Conservation (phyloP, 2,329 filamentous ascomycete species). For the Verticillium zaregamsianum region DNA sequence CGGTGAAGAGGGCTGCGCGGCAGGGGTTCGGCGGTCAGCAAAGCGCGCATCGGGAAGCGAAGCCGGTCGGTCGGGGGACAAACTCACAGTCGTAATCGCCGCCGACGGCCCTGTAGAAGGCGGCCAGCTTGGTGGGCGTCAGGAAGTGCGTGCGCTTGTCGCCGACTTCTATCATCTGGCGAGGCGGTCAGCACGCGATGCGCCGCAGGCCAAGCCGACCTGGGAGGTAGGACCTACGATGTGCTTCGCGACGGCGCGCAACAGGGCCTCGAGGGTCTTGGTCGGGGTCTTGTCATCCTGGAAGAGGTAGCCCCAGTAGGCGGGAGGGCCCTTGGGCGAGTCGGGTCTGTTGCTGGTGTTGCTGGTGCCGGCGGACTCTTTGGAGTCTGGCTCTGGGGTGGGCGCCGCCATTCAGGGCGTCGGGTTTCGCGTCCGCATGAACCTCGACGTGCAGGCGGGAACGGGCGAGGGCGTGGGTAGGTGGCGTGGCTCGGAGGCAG, state of each 20-base stretch:
- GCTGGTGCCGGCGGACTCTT: constrained; percentile 9
- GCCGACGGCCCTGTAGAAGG: constrained; percentile 71
- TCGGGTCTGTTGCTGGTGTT: constrained; percentile 1
- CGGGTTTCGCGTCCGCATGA: neutral
- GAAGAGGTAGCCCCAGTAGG: constrained; percentile 62
- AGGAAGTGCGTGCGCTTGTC: constrained; percentile 49
- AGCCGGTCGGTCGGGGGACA: too few species aligned
- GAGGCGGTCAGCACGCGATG: constrained; percentile 12
- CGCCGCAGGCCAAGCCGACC: neutral
- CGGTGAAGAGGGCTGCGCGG: constrained; percentile 65
- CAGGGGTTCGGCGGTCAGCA: neutral
- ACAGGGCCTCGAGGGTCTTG: constrained; percentile 60
- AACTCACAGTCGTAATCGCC: constrained; percentile 65
- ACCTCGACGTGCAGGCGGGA: neutral
- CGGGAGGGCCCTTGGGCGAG: constrained; percentile 2
- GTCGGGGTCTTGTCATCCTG: constrained; percentile 64
- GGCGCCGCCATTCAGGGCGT: constrained; percentile 13
- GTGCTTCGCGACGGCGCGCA: constrained; percentile 63
- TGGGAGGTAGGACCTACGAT: constrained; percentile 53
- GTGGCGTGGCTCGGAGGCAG: neutral
- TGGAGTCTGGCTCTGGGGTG: constrained; percentile 13
- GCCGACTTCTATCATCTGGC: constrained; percentile 53
- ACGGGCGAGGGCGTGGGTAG: neutral
- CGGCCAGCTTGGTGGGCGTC: constrained; percentile 67
- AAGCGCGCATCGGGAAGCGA: neutral